These are phyloP conservation scores for Globisporangium yorkense DNA, from an alignment of 352 stramenopile genomes.

Conservation along the genomic window DNA sequence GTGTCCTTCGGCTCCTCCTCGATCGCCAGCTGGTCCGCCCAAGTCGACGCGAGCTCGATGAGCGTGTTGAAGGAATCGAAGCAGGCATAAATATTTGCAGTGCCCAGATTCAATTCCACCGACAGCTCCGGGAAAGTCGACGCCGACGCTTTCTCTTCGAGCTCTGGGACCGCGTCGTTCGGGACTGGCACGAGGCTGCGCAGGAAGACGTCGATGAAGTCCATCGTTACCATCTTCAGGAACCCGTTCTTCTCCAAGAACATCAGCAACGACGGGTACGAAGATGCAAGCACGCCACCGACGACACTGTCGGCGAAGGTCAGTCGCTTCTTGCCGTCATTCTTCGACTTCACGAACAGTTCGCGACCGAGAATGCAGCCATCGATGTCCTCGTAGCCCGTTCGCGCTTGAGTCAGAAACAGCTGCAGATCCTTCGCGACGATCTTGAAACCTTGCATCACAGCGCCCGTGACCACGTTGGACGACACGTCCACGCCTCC, in stretches of 20 bases:
- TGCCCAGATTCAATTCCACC: slow-evolving; percentile 77
- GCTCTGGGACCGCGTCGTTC: slow-evolving; percentile 1
- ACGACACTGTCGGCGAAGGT: slow-evolving; percentile 28
- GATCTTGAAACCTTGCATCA: slow-evolving; percentile 87
- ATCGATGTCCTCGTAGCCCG: slow-evolving; percentile 69
- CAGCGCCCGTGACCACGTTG: slow-evolving; percentile 80
- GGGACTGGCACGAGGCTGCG: slow-evolving; percentile 50
- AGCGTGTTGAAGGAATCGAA: slow-evolving; percentile 89
- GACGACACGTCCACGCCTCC: slow-evolving; percentile 74
- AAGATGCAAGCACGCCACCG: not conserved
- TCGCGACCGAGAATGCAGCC: slow-evolving; percentile 59
- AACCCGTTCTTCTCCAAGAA: slow-evolving; percentile 81
- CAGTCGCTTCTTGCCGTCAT: slow-evolving; percentile 30
- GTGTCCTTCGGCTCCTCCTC: slow-evolving; percentile 62
- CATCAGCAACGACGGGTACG: slow-evolving; percentile 69
- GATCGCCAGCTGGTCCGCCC: slow-evolving; percentile 63
- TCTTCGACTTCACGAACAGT: slow-evolving; percentile 31
- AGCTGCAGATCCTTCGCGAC: slow-evolving; percentile 62
- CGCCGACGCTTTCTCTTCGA: slow-evolving; percentile 29
- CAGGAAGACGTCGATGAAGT: slow-evolving; percentile 82
- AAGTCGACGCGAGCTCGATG: slow-evolving; percentile 62
- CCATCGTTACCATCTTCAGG: slow-evolving; percentile 79
- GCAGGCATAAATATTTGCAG: slow-evolving; percentile 84
- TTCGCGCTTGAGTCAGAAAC: slow-evolving; percentile 57
- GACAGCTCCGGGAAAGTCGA: slow-evolving; percentile 66